Base-by-base conservation (phyloP, 768 basidiomycete species). In the Lentinula lateritia region DNA sequence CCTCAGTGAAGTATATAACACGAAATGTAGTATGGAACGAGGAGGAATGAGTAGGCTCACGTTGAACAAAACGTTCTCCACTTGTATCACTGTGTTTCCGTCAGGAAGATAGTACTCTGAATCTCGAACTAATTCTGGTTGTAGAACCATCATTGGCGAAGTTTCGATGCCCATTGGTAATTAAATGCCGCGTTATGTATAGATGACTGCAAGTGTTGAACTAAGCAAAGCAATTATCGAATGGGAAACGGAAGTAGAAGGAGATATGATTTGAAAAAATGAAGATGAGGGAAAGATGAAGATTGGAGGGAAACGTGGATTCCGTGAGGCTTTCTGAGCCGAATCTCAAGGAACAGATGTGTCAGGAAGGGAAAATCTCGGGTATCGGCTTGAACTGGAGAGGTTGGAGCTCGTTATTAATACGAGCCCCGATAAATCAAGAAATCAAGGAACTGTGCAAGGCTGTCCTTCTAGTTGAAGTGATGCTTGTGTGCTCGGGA, bases 41-140 rank as follows among this genome's bases (percentile, higher is more conserved):
- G 46, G 10, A 10, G 6, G 15, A 20, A 20, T n/a, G 15, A 45
- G 34, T 10, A 20, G 58, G 64, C 54, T 58, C 65, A 80, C 80
- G 72, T 77, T 80, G 72, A 82, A 82, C 41, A 82, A 64, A 0
- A 73, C 77, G 36, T 73, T 75, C 63, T 80, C 78, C 42, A 80
- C 78, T 35, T 73, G 71, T 6, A 82, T 61, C 6, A 76, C 71
- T 4, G 74, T 73, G 56, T 78, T 78, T 18, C 80, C 81, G 64
- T 80, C 79, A 3, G 70, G 66, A 54, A 80, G 71, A 64, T 80
- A 82, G 58, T 75, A 82, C 20, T 65, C 68, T 15, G 68, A 54
- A 48, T 78, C 75, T 50, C 74, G 72, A 2, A 42, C 50, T 7
- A 52, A 5, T 6, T 9, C 13, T 9, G 50, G 32, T 10, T 39